A percentile compares a stretch with the other conserved stretches of the same genome.
Conservation (phyloP, 257 asterid species). For the Henckelia pumila region DNA sequence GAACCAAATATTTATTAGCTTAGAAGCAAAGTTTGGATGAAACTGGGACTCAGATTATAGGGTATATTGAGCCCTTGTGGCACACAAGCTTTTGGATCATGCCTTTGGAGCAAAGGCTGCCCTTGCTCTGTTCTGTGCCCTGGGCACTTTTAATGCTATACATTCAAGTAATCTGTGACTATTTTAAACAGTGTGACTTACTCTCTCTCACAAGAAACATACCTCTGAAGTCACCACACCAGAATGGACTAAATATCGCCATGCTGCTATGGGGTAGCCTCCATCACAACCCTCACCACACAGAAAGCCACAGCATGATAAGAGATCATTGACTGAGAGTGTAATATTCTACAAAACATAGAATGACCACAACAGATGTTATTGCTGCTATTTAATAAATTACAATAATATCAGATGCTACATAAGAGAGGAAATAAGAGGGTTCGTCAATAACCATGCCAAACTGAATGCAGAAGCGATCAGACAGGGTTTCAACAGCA, state of each 20-base stretch:
- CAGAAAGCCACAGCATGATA: constrained; percentile 87
- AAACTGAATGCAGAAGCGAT: constrained; percentile 84
- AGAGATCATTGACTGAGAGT: constrained; percentile 89
- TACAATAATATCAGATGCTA: constrained; percentile 16
- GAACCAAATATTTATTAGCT: too few species aligned
- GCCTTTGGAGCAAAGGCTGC: not conserved
- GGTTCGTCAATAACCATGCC: constrained; percentile 42
- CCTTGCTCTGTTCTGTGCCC: not conserved
- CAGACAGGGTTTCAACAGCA: constrained; percentile 86
- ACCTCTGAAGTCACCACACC: constrained; percentile 99
- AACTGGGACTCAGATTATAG: too few species aligned
- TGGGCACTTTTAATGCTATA: not conserved
- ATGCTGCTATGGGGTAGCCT: constrained; percentile 80
- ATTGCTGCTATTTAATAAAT: not conserved
- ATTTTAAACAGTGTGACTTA: constrained; percentile 16
- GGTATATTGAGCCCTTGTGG: too few species aligned
- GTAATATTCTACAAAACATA: constrained; percentile 59
- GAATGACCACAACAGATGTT: constrained; percentile 1
- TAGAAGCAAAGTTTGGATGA: too few species aligned
- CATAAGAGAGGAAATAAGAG: constrained; percentile 19
- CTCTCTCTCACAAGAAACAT: constrained; percentile 16
- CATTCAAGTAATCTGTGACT: constrained; percentile 1
- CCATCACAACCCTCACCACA: constrained; percentile 99
- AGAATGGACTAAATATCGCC: constrained; percentile 68
- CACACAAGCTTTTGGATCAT: too few species aligned